Base-by-base conservation (phyloP, 768 basidiomycete genomes). In the Boletus huronensis region DNA sequence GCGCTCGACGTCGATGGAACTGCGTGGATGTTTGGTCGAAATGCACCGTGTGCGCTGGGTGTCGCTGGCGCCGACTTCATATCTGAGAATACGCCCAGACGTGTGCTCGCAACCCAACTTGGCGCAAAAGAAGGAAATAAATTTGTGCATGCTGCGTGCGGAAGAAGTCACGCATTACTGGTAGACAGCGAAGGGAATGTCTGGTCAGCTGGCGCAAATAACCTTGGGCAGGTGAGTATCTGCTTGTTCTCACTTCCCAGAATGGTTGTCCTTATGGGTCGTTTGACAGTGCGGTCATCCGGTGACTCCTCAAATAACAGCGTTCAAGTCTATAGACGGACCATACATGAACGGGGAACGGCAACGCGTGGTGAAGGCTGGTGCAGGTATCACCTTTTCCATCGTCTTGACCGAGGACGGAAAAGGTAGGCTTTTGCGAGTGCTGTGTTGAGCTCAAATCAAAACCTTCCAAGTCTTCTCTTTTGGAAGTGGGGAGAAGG, bases 21-120 rank as follows among this genome's bases (percentile, higher is more conserved):
- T 36, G 96, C 93, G 9, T 94, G 92, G 86, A 71, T 98, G 62
- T 91, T 95, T 66, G 96, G 96, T 7, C 84, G 93, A 50, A 93
- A 92, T 70, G 83, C 82, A 38, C 84, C 77, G 53, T 75, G 80
- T 53, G 80, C 81, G 40, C 78, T 93, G 4, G 88, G 90, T n/a
- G 72, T 83, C 9, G 63, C 80, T 14, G 76, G 73, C 26, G 75
- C 77, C 54, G 81, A 82, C 53, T 48, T 72, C 55, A 78, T 93
- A 57, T 88, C 88, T 17, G 90, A 93, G 75, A 85, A 82, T 68
- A 80, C 84, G 55, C 89, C 92, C 19, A 78, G 79, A 66, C 76
- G 79, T 53, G 61, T 92, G 41, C 77, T 74, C 31, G 75, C 91
- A 3, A 61, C 70, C 2, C 79, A 88, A 28, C 68, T 90, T 5